Evolutionary conservation across 495 filamentous ascomycete genomes (phyloP).

Genomic region (Saxophila tyrrhenica): DNA sequence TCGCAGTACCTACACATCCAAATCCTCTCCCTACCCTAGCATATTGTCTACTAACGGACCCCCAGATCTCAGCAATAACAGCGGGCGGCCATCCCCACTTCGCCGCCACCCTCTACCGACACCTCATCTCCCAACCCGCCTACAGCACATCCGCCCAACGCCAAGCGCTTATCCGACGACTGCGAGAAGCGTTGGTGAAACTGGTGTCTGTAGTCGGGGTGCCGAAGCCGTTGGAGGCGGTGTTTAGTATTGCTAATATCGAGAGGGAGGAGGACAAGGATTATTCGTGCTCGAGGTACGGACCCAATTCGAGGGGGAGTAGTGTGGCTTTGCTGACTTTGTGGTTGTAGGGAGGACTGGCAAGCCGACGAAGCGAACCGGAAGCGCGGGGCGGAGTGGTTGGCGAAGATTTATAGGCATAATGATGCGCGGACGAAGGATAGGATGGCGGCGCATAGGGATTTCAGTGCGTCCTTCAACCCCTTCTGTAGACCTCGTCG

Average conservation of each 20-base stretch:
- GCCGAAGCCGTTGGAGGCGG: conserved; percentile 25
- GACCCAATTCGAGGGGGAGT: not conserved
- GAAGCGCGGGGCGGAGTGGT: conserved; percentile 24
- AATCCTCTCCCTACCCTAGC: not conserved
- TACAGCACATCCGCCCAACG: conserved; percentile 23
- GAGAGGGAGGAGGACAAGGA: conserved; percentile 27
- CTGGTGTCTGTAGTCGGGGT: conserved; percentile 24
- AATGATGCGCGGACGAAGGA: conserved; percentile 21
- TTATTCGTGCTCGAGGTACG: conserved; percentile 28
- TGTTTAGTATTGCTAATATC: conserved; percentile 25
- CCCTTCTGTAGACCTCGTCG: too few relatives aligned
- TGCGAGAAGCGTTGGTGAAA: conserved; percentile 30
- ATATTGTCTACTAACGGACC: too few relatives aligned
- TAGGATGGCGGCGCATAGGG: conserved; percentile 24
- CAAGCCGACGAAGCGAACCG: conserved; percentile 26
- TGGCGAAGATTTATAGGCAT: conserved; percentile 23
- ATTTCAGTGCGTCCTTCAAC: conserved; percentile 21
- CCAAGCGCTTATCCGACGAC: conserved; percentile 24
- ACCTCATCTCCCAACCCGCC: conserved; percentile 23
- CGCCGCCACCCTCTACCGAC: conserved; percentile 23
- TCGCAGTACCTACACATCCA: conserved; percentile 29
- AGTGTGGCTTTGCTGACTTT: not conserved
- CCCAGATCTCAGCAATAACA: conserved; percentile 21
- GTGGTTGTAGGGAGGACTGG: conserved; percentile 24
- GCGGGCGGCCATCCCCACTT: conserved; percentile 23